Conservation (phyloP, 768 basidiomycete genomes). For the Leccinum subgranulosum region DNA sequence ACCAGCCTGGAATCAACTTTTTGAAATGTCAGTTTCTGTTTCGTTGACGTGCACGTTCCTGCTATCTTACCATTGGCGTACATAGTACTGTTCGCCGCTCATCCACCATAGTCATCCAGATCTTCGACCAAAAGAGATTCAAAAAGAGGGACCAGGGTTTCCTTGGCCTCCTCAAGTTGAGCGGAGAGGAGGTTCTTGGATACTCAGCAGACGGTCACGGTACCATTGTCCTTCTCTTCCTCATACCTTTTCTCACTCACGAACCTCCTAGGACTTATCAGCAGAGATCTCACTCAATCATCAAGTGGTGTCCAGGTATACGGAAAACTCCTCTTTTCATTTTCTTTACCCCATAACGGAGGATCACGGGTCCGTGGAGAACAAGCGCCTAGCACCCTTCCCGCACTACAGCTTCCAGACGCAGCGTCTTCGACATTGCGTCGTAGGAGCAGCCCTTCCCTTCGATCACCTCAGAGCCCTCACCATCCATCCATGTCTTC, state of each 20-base stretch:
- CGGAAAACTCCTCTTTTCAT: conserved; percentile 74
- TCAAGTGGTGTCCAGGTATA: conserved; percentile 51
- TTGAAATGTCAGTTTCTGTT: conserved; percentile 66
- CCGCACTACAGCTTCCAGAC: conserved; percentile 15
- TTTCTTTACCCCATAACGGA: conserved; percentile 40
- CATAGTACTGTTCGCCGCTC: conserved; percentile 65
- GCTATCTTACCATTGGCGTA: conserved; percentile 1
- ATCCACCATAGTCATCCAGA: conserved; percentile 77
- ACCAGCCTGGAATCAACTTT: conserved; percentile 82
- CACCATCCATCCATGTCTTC: conserved; percentile 20
- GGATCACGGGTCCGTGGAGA: conserved; percentile 16
- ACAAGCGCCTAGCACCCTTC: conserved; percentile 16
- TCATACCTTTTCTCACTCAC: neutral
- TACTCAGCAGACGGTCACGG: conserved; percentile 47
- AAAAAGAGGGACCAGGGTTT: conserved; percentile 84
- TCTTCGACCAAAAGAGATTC: conserved; percentile 89
- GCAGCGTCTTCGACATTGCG: conserved; percentile 11
- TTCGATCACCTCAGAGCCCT: conserved; percentile 22
- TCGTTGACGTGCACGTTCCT: neutral
- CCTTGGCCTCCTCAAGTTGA: conserved; percentile 55
- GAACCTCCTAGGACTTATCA: conserved; percentile 55
- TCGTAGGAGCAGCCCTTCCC: conserved; percentile 22
- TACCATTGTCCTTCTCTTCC: conserved; percentile 14
- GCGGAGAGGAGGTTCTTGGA: conserved; percentile 51
- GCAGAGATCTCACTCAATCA: conserved; percentile 49